A percentile compares a stretch with the other conserved stretches of the same genome.
These are phyloP conservation scores for Tetrapisispora iriomotensis DNA, from an alignment of 805 yeast species.

Conservation along the genomic window DNA sequence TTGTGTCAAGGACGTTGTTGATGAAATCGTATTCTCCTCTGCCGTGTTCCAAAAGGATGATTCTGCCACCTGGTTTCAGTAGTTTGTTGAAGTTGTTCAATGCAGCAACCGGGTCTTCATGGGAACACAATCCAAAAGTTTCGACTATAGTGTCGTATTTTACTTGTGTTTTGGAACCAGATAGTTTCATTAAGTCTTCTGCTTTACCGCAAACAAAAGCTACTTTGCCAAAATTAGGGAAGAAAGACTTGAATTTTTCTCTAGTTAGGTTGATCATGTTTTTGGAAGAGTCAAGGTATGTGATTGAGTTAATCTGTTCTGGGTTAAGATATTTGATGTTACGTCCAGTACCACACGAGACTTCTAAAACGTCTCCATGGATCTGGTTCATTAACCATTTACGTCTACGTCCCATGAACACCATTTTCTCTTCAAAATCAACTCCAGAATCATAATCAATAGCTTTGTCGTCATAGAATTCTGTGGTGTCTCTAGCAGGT, in stretches of 20 bases:
- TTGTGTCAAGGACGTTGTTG: conserved; percentile 68
- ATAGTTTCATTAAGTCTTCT: conserved; percentile 60
- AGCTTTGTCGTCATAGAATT: conserved; percentile 69
- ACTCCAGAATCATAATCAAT: conserved; percentile 72
- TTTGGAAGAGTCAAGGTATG: conserved; percentile 75
- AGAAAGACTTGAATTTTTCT: conserved; percentile 57
- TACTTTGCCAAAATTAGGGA: conserved; percentile 59
- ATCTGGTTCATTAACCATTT: conserved; percentile 71
- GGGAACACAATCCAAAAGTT: conserved; percentile 93
- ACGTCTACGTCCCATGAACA: conserved; percentile 48
- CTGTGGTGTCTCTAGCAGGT: conserved; percentile 72
- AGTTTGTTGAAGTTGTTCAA: conserved; percentile 61
- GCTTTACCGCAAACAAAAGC: conserved; percentile 89
- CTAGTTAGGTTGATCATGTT: conserved; percentile 79
- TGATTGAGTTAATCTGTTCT: conserved; percentile 54
- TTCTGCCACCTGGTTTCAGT: conserved; percentile 82
- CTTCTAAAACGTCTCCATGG: conserved; percentile 85
- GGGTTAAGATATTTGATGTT: conserved; percentile 68
- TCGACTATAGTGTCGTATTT: conserved; percentile 88
- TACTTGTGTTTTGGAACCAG: conserved; percentile 32
- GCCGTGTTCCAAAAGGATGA: conserved; percentile 86
- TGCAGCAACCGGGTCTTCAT: conserved; percentile 82
- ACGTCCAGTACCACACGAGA: conserved; percentile 94
- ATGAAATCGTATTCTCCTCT: conserved; percentile 70
- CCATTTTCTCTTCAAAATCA: conserved; percentile 41